Evolutionary conservation across 768 basidiomycete species (phyloP).

Genomic region (Filobasidium wieringae): DNA sequence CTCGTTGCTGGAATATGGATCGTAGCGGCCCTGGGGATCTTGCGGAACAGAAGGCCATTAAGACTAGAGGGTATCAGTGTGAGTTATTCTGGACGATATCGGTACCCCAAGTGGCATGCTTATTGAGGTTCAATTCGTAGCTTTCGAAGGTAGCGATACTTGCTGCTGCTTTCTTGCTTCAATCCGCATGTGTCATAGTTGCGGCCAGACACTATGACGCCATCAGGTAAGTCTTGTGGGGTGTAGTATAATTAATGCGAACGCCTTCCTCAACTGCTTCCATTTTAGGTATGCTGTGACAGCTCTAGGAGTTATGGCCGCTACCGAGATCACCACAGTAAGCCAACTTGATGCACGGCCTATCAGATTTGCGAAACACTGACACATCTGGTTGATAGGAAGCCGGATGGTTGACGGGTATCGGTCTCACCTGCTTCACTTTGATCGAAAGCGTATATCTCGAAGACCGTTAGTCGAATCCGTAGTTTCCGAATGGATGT

Average conservation of each 20-base stretch:
- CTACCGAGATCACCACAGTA: not conserved
- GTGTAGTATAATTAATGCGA: not conserved
- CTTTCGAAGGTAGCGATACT: not conserved
- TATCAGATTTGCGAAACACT: not conserved
- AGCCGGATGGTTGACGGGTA: not conserved
- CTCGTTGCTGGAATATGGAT: not conserved
- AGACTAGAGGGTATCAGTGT: not conserved
- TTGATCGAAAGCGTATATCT: not conserved
- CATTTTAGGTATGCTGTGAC: not conserved
- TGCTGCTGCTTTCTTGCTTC: not conserved
- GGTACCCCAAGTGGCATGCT: not conserved
- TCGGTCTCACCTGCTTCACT: not conserved
- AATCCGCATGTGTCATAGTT: not conserved
- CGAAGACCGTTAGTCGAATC: not conserved
- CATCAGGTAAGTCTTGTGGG: not conserved
- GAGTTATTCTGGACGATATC: too few relatives aligned
- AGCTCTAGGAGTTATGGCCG: not conserved
- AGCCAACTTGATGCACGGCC: not conserved
- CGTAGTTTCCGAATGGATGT: too few relatives aligned
- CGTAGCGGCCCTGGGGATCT: not conserved
- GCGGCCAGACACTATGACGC: not conserved
- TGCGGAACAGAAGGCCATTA: not conserved
- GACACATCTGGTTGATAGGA: not conserved
- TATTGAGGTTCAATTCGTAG: too few relatives aligned
- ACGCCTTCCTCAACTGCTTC: not conserved